Evolutionary conservation across 1,284 basidiomycete species (phyloP), one percentile per base, ranked within the genome.

Genomic region (Pyrrhoderma lamaoense): DNA sequence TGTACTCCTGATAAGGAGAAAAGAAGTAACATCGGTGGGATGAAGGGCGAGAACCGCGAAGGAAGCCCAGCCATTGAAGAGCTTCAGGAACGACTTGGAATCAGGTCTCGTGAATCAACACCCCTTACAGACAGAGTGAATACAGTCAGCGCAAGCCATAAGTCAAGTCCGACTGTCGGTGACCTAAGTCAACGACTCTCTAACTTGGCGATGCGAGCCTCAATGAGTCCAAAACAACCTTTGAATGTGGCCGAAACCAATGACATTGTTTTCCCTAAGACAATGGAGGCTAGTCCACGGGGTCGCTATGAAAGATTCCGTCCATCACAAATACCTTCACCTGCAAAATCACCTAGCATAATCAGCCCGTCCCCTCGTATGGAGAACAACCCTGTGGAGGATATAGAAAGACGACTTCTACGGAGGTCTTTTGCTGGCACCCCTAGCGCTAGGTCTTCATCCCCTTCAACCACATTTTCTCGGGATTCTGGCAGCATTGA

Each of bases 51-150:
- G 57, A 73, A 67, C 53, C 66, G 68, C 45, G 77, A 79, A 57
- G 68, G 66, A 35, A 77, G 75, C 57, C 77, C 79, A 31, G 70
- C 75, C 38, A 70, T 80, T 40, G 76, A 76, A 52, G 76, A 80
- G 56, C 67, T 80, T 19, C 73, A 82, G 56, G 71, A 76, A 54
- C 67, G 75, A n/a, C 65, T 81, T 48, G 74, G 79, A 13, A 76
- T 82, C 31, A 75, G 67, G 59, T 76, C 70, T 52, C 71, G 80
- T 36, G 80, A 86, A 59, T 73, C 72, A 8, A 86, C 80, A 57
- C 82, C 84, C 14, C 40, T 55, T 21, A 25, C 38, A n/a, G 53
- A 48, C 22, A 35, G 35, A 13, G 31, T 25, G 8, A 40, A 16
- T 31, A 14, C 36, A 14, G n/a, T n/a, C n/a, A n/a, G n/a, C n/a